Conservation (phyloP, 176 grass and related monocot genomes). For the Calamus simplicifolius region DNA sequence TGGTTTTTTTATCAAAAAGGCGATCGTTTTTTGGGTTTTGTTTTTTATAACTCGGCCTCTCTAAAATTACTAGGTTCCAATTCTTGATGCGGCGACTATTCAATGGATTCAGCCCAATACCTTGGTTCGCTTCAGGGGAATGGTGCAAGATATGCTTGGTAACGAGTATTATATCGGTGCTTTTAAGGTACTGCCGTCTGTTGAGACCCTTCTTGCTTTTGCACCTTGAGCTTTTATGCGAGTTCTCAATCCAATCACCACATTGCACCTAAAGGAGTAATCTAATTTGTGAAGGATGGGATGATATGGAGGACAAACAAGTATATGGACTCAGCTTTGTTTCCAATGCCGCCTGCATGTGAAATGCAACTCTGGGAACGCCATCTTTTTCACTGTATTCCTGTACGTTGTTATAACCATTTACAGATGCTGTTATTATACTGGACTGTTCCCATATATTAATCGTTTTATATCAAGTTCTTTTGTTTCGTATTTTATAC, state of each 20-base stretch:
- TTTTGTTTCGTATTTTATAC: too few species aligned
- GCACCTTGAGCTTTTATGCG: neutral
- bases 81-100: conserved; percentile 53
- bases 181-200: conserved; percentile 47
- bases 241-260: neutral
- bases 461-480: too few species aligned
- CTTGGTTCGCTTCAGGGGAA: conserved; percentile 66
- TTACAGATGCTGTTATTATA: neutral
- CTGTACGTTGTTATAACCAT: conserved; percentile 33
- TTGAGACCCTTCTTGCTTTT: neutral
- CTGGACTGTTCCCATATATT: too few species aligned
- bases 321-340: conserved; percentile 54
- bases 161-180: conserved; percentile 81
- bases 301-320: conserved; percentile 90
- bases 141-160: conserved; percentile 97
- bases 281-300: conserved; percentile 43
- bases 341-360: conserved; percentile 42
- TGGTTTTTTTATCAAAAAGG: neutral
- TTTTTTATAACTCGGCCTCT: neutral
- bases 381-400: conserved; percentile 74
- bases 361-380: conserved; percentile 88
- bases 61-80: conserved; percentile 44
- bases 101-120: conserved; percentile 83
- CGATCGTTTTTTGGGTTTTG: neutral
- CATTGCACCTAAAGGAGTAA: neutral